Conservation (phyloP, 805 yeast species). For the Hemisphaericaspora nanyangensis region DNA sequence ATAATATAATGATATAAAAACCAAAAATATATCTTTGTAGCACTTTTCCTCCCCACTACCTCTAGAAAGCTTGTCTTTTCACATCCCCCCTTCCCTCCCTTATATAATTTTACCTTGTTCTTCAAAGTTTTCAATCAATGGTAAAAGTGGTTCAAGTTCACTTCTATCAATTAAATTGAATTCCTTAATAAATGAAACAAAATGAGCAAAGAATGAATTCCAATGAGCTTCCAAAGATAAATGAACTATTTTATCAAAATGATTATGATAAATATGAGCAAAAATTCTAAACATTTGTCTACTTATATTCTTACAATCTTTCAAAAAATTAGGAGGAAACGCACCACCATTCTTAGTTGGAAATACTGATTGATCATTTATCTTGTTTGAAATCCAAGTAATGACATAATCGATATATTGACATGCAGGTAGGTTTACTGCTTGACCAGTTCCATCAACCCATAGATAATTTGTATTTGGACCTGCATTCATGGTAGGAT, state of each 20-base stretch:
- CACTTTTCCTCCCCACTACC: too few relatives aligned
- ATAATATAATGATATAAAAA: too few relatives aligned
- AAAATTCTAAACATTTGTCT: slow-evolving; percentile 92
- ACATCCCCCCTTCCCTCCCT: too few relatives aligned
- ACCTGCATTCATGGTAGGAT: slow-evolving; percentile 95
- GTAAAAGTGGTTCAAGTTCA: slow-evolving; percentile 75
- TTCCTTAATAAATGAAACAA: slow-evolving; percentile 79
- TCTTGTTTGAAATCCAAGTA: slow-evolving; percentile 83
- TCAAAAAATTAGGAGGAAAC: slow-evolving; percentile 79
- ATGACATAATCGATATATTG: slow-evolving; percentile 91
- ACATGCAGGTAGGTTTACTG: slow-evolving; percentile 83
- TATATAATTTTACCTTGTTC: slow-evolving; percentile 76
- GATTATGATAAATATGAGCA: slow-evolving; percentile 93
- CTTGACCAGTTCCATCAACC: slow-evolving; percentile 75
- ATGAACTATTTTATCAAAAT: slow-evolving; percentile 91
- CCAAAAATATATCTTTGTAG: too few relatives aligned
- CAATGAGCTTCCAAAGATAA: slow-evolving; percentile 93
- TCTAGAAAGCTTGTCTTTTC: too few relatives aligned
- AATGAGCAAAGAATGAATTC: slow-evolving; percentile 96
- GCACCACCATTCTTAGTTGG: slow-evolving; percentile 90
- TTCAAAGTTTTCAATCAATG: slow-evolving; percentile 76
- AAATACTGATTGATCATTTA: slow-evolving; percentile 84
- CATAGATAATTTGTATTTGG: slow-evolving; percentile 87
- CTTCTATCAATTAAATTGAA: slow-evolving; percentile 74
- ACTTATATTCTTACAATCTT: slow-evolving; percentile 81